phyloP scores from a whole-genome alignment of 495 filamentous ascomycete species.

The Penicillium mononematosum region DNA sequence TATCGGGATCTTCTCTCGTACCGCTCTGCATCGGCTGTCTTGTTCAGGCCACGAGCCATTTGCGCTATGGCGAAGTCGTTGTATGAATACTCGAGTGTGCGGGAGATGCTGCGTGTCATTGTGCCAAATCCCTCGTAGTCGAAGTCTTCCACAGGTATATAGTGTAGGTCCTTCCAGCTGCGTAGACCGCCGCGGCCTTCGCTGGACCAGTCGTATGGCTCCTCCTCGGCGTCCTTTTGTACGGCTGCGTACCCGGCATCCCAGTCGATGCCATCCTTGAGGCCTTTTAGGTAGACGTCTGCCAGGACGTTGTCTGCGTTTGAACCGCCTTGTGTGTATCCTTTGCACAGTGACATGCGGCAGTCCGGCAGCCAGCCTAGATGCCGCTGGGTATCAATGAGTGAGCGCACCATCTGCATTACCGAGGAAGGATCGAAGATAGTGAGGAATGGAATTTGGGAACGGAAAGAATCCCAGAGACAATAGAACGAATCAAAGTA shows the following conservation, averaged over 20 bases:
- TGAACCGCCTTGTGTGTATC: slow-evolving; percentile 67
- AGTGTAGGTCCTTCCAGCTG: slow-evolving; percentile 66
- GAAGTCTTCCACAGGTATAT: slow-evolving; percentile 68
- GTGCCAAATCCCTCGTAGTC: slow-evolving; percentile 72
- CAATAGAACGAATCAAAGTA: slow-evolving; percentile 58
- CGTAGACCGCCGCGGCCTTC: slow-evolving; percentile 72
- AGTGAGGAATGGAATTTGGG: slow-evolving; percentile 62
- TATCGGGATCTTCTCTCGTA: slow-evolving; percentile 61
- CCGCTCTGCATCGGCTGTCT: slow-evolving; percentile 52
- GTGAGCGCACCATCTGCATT: slow-evolving; percentile 62
- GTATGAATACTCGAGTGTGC: slow-evolving; percentile 68
- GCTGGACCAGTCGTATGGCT: slow-evolving; percentile 65
- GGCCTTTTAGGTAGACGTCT: slow-evolving; percentile 72
- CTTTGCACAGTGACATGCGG: slow-evolving; percentile 70
- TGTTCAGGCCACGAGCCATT: slow-evolving; percentile 55
- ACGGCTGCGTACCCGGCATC: slow-evolving; percentile 65
- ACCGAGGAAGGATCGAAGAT: slow-evolving; percentile 63
- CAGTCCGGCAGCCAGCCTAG: slow-evolving; percentile 68
- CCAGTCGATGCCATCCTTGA: slow-evolving; percentile 64
- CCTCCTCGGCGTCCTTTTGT: slow-evolving; percentile 64
- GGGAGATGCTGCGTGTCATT: slow-evolving; percentile 65
- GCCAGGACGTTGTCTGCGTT: slow-evolving; percentile 75
- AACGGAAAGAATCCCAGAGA: slow-evolving; percentile 64
- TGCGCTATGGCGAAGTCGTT: slow-evolving; percentile 67
- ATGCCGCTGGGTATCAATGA: slow-evolving; percentile 71